A percentile compares a stretch with the other conserved stretches of the same genome.
phyloP scores from a whole-genome alignment of 768 basidiomycete genomes.

The Russula compacta region DNA sequence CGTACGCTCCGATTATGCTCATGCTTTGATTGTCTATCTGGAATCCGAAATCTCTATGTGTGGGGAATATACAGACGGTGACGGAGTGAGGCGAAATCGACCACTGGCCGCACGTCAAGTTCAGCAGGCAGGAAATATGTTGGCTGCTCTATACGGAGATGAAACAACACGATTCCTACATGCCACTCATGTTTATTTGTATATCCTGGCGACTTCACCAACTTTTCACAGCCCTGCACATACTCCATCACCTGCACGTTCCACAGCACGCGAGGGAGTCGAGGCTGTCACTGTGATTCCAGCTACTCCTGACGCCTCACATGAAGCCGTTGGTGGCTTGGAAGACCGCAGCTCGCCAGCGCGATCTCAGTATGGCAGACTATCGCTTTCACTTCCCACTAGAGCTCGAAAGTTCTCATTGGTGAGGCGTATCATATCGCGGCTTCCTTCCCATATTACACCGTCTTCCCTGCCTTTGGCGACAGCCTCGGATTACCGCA shows the following conservation, averaged over 20 bases:
- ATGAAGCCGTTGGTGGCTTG: slow-evolving; percentile 29
- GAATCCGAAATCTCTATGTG: slow-evolving; percentile 63
- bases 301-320: slow-evolving; percentile 22
- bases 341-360: slow-evolving; percentile 26
- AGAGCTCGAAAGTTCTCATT: slow-evolving; percentile 51
- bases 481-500: slow-evolving; percentile 63
- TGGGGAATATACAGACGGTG: slow-evolving; percentile 40
- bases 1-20: slow-evolving; percentile 73
- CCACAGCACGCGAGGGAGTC: slow-evolving; percentile 19
- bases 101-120: slow-evolving; percentile 42
- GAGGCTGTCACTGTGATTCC: slow-evolving; percentile 16
- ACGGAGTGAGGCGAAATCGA: slow-evolving; percentile 38
- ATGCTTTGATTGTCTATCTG: slow-evolving; percentile 67
- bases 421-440: slow-evolving; percentile 44
- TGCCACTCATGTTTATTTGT: slow-evolving; percentile 72
- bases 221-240: slow-evolving; percentile 37
- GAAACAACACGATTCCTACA: slow-evolving; percentile 64
- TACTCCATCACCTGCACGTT: slow-evolving; percentile 34
- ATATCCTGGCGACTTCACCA: slow-evolving; percentile 65
- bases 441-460: slow-evolving; percentile 35
- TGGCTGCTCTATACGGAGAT: slow-evolving; percentile 48
- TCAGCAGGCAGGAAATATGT: slow-evolving; percentile 38
- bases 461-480: slow-evolving; percentile 39
- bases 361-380: slow-evolving; percentile 33
- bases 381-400: slow-evolving; percentile 38